Base-by-base conservation (phyloP, 306 rosid species). In the Vicia sativa region DNA sequence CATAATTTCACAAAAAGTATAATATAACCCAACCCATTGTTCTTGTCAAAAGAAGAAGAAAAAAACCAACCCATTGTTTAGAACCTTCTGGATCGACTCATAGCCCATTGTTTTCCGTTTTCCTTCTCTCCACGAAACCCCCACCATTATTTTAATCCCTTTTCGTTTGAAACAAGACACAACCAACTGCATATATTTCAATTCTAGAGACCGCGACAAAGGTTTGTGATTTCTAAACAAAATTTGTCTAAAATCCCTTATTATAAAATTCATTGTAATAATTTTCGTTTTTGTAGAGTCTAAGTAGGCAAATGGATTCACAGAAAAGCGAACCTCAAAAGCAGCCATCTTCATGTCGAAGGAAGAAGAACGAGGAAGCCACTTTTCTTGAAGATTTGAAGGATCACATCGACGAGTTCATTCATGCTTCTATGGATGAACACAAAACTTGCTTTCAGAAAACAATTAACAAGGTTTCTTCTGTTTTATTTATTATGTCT, bases 391-490 rank as follows among this genome's bases (percentile, higher is more conserved):
- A 87, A 73, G 96, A 92, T 74, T 28, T 89, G 62, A 87, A 87
- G 76, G 96, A 89, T 78, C 98, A 89, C 72, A 82, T 89, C 43
- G 96, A 92, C 43, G 95, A 92, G 70, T 92, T 92, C 71, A 72
- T 87, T 39, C 16, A 84, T 59, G 89, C 96, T 42, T 92, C 98
- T 15, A 84, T 86, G 95, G 95, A 92, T 52, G 96, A 92, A 68
- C 98, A 92, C 66, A 85, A 84, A 74, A 79, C 82, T 46, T 87
- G 98, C 82, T 89, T 89, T 75, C 75, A 81, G 83, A 89, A 92
- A 67, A 89, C 92, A 43, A 56, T 89, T 10, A 50, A 82, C 29
- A 92, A 89, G 89, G 97, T 91, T 58, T 10, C 56, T 58, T 10
- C 56, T 38, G 0, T 29, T 13, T 25, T 25, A 25, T 25, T 25